Base-by-base conservation (phyloP, 129 eudicot species). In the Smallanthus sonchifolius region DNA sequence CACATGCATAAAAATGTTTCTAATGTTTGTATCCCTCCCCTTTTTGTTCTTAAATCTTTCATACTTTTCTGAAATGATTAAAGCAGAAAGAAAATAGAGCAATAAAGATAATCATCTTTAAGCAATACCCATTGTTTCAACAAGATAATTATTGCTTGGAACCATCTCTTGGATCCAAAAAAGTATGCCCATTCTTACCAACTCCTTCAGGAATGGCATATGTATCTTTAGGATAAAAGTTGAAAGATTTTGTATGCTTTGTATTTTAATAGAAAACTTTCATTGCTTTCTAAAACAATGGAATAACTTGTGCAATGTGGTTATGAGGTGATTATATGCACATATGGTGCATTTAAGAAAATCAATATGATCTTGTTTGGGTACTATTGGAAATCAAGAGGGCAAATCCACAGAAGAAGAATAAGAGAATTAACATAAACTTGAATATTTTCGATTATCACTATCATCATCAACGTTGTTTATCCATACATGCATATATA, bases 1-100 rank as follows among this genome's bases (percentile, higher is more conserved):
- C 87, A 80, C 87, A 84, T 84, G 87, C 82, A 72, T 55, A 62
- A 63, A 75, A 55, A 75, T 75, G 79, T 75, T 68, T 73, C 75
- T 75, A 62, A 68, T 80, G 66, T 69, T 80, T 80, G 83, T 79
- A 79, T 62, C 73, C 60, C 84, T 80, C 72, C 62, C 83, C 54
- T 75, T 80, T 80, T 80, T 34, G 67, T 68, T 80, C 72, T 60
- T 61, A 69, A 80, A 80, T 75, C 80, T 68, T 60, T 80, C 73
- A 69, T 69, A 69, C 84, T 80, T 80, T 79, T 79, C 59, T 65
- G 74, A 72, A 79, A 79, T 79, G 78, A 79, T 79, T 79, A 79
- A 72, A 79, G 77, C 52, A 36, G 54, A 60, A 77, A 69, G 71
- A 69, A 61, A 32, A 79, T 65, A 54, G 83, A 79, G 78, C 83